Conservation (phyloP, 495 filamentous ascomycete genomes). For the Talaromyces stipitatus region DNA sequence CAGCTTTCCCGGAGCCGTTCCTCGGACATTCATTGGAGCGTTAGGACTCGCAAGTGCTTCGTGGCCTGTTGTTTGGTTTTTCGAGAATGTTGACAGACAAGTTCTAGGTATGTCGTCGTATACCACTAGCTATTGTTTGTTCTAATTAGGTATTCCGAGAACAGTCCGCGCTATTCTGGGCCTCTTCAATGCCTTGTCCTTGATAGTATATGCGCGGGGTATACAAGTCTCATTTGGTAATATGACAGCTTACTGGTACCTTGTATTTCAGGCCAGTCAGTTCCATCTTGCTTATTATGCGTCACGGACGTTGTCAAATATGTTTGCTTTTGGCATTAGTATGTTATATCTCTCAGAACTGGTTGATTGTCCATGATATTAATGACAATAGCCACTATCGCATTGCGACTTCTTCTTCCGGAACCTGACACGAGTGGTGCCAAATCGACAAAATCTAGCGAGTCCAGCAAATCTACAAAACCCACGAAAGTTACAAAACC, state of each 20-base stretch:
- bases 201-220: conserved; percentile 56
- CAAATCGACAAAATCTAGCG: conserved; percentile 7
- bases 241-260: conserved; percentile 70
- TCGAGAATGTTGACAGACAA: conserved; percentile 38
- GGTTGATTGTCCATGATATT: neutral
- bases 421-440: conserved; percentile 23
- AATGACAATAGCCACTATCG: conserved; percentile 49
- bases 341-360: conserved; percentile 23
- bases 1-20: conserved; percentile 83
- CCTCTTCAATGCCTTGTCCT: conserved; percentile 60
- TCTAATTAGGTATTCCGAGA: conserved; percentile 6
- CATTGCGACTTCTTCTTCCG: conserved; percentile 64
- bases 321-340: conserved; percentile 87
- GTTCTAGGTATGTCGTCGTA: conserved; percentile 36
- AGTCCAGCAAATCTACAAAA: neutral
- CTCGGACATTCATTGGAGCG: conserved; percentile 80
- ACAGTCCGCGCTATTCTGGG: conserved; percentile 73
- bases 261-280: conserved; percentile 73
- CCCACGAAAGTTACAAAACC: neutral
- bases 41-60: conserved; percentile 61
- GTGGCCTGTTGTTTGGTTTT: conserved; percentile 49
- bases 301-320: conserved; percentile 87
- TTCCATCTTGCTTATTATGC: conserved; percentile 96
- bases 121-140: neutral
- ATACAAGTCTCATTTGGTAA: conserved; percentile 63